Percentiles rank a stretch among this genome's conserved stretches.
Conservation (phyloP, 225 moss, liverwort and hornwort species). For the Pleurozium schreberi region DNA sequence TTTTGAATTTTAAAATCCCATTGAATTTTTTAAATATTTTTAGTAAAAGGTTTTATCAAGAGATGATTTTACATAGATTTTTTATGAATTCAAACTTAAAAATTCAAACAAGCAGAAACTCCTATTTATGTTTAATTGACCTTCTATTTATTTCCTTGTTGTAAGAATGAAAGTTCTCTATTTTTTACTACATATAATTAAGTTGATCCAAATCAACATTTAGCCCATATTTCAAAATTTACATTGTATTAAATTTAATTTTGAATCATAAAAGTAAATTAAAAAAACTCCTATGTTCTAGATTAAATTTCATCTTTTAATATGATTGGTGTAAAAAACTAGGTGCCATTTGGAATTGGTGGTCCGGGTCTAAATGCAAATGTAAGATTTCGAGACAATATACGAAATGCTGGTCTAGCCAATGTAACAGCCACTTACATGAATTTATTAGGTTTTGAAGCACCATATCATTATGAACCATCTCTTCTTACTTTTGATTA, state of each 20-base stretch:
- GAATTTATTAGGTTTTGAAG: conserved; percentile 84
- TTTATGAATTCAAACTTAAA: too few species aligned
- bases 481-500: conserved; percentile 48
- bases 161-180: background rate
- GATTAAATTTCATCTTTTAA: background rate
- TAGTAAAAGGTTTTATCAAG: too few species aligned
- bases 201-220: background rate
- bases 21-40: background rate
- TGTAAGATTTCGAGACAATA: conserved; percentile 50
- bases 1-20: background rate
- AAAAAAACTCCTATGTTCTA: too few species aligned
- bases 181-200: background rate
- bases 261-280: too few species aligned
- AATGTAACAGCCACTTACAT: conserved; percentile 86
- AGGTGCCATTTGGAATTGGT: conserved; percentile 87
- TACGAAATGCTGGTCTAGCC: conserved; percentile 54
- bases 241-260: background rate
- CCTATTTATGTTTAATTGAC: background rate
- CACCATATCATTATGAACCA: conserved; percentile 78
- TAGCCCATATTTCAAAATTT: background rate
- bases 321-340: background rate
- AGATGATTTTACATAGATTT: too few species aligned
- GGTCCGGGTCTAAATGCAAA: conserved; percentile 62
- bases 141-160: accelerated
- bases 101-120: accelerated